phyloP scores from a whole-genome alignment of 108 stramenopile genomes.

The Skeletonema marinoi region DNA sequence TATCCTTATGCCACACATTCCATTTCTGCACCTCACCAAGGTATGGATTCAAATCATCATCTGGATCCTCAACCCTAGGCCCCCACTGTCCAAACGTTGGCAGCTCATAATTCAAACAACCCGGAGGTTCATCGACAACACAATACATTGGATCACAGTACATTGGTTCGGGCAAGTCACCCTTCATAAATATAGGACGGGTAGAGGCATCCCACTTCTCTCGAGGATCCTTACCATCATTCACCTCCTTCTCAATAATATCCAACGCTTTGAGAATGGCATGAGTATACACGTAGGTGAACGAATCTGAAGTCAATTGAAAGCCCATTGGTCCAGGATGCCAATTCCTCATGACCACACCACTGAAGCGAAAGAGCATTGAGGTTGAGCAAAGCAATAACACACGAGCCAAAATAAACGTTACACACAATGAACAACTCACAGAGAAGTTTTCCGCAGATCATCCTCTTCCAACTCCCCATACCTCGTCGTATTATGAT shows the following conservation, averaged over 20 bases:
- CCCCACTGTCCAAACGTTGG: slow-evolving; percentile 55
- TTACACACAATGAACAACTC: background rate
- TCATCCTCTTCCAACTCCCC: slow-evolving; percentile 46
- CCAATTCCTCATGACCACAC: slow-evolving; percentile 55
- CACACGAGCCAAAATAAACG: background rate
- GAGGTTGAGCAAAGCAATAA: background rate
- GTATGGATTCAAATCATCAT: slow-evolving; percentile 51
- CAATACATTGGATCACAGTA: slow-evolving; percentile 50
- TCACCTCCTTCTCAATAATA: slow-evolving; percentile 39
- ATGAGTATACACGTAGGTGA: slow-evolving; percentile 53
- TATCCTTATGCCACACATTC: slow-evolving; percentile 41
- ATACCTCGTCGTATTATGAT: slow-evolving; percentile 53
- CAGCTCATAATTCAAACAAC: slow-evolving; percentile 57
- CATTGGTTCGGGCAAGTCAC: slow-evolving; percentile 49
- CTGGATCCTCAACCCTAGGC: slow-evolving; percentile 42
- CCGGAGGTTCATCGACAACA: slow-evolving; percentile 49
- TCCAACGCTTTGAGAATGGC: slow-evolving; percentile 51
- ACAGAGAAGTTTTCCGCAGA: slow-evolving; percentile 27
- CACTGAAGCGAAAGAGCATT: background rate
- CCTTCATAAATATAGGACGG: slow-evolving; percentile 30
- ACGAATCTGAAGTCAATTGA: slow-evolving; percentile 54
- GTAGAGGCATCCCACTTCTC: slow-evolving; percentile 44
- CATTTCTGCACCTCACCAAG: slow-evolving; percentile 46
- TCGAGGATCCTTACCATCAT: slow-evolving; percentile 44
- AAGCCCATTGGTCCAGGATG: slow-evolving; percentile 61